These are phyloP conservation scores for Blumeriella jaapii DNA, from an alignment of 2,329 filamentous ascomycete species.

Conservation along the genomic window DNA sequence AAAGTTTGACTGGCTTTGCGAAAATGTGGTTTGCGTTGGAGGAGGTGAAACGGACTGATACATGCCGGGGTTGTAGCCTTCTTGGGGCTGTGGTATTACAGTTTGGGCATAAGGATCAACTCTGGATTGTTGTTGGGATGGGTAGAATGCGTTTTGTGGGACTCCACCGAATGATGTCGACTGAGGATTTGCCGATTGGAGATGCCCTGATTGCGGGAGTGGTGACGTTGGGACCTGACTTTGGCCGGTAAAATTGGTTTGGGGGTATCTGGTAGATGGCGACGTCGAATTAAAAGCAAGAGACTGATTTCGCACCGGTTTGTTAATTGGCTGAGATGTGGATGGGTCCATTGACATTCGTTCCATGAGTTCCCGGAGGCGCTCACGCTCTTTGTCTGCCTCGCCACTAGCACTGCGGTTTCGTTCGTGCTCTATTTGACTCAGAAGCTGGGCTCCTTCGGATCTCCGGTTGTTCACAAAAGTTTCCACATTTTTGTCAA, in stretches of 20 bases:
- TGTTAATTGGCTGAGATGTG: conserved; percentile 30
- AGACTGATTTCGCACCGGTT: conserved; percentile 27
- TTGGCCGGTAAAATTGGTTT: conserved; percentile 42
- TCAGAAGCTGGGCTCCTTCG: conserved; percentile 81
- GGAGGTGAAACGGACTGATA: conserved; percentile 44
- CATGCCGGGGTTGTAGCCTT: conserved; percentile 31
- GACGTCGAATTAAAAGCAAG: conserved; percentile 28
- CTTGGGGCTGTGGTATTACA: conserved; percentile 41
- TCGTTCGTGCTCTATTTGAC: conserved; percentile 49
- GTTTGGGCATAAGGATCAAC: conserved; percentile 34
- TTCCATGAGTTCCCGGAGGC: conserved; percentile 84
- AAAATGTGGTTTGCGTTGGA: conserved; percentile 39
- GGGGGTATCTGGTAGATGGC: conserved; percentile 37
- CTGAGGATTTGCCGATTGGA: conserved; percentile 31
- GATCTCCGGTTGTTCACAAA: conserved; percentile 92
- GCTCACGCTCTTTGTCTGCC: conserved; percentile 72
- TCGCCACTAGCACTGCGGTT: conserved; percentile 24
- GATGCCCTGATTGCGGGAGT: conserved; percentile 30
- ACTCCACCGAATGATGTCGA: conserved; percentile 31
- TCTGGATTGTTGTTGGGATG: conserved; percentile 21
- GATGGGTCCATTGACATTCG: conserved; percentile 77
- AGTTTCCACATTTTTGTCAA: conserved; percentile 90
- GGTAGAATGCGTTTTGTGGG: conserved; percentile 28
- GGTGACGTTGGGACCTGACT: conserved; percentile 48
- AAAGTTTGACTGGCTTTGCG: conserved; percentile 20